These are phyloP conservation scores for Phylloporus arenicola DNA, from an alignment of 768 basidiomycete species.

Conservation along the genomic window DNA sequence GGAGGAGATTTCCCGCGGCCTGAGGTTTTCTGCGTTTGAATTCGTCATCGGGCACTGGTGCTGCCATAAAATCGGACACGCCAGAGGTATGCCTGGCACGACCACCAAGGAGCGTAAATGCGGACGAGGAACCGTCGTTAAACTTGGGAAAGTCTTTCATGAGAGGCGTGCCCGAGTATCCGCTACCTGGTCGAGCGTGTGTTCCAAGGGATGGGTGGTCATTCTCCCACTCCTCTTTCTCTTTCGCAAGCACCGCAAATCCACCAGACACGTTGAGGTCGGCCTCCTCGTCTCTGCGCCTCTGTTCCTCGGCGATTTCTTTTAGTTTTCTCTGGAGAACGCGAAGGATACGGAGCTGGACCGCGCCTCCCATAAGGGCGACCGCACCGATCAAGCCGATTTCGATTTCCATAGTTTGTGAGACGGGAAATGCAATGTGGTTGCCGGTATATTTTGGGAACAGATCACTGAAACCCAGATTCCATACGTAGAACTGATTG, in stretches of 20 bases:
- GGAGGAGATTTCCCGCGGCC: slow-evolving; percentile 49
- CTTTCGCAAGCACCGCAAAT: slow-evolving; percentile 57
- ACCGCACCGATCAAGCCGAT: slow-evolving; percentile 83
- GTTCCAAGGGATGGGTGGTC: slow-evolving; percentile 64
- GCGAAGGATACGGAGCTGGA: slow-evolving; percentile 82
- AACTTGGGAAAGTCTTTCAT: slow-evolving; percentile 58
- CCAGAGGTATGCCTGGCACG: slow-evolving; percentile 61
- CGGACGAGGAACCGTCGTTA: slow-evolving; percentile 37
- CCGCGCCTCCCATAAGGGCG: slow-evolving; percentile 79
- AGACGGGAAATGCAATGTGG: slow-evolving; percentile 72
- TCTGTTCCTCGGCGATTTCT: slow-evolving; percentile 74
- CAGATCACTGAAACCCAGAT: slow-evolving; percentile 76
- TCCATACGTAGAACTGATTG: slow-evolving; percentile 88
- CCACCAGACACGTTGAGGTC: slow-evolving; percentile 69
- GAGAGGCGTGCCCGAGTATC: slow-evolving; percentile 56
- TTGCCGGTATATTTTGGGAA: slow-evolving; percentile 72
- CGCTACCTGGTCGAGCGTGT: slow-evolving; percentile 61
- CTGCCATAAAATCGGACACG: slow-evolving; percentile 68
- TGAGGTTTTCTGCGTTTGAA: slow-evolving; percentile 47
- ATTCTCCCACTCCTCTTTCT: slow-evolving; percentile 83
- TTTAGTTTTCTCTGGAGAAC: slow-evolving; percentile 73
- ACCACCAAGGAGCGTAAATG: slow-evolving; percentile 45
- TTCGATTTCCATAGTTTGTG: slow-evolving; percentile 91
- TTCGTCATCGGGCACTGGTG: slow-evolving; percentile 59
- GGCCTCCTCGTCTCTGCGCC: slow-evolving; percentile 65